These are phyloP conservation scores for Podila horticola DNA, from an alignment of 192 early-diverging fungal genomes.

Conservation along the genomic window DNA sequence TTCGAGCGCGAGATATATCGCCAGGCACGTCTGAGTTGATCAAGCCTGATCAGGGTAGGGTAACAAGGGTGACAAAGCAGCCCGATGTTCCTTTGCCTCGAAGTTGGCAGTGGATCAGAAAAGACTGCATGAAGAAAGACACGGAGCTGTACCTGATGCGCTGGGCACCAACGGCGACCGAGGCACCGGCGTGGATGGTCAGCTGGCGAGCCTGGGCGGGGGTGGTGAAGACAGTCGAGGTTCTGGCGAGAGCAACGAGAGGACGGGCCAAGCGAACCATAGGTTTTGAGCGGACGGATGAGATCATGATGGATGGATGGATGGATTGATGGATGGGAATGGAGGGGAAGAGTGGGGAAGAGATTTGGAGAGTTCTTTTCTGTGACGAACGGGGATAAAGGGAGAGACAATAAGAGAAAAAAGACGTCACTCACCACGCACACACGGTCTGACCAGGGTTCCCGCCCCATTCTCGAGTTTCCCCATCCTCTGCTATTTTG, in stretches of 20 bases:
- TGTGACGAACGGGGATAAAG: neutral
- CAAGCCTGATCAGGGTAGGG: too few species aligned
- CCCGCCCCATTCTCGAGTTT: too few species aligned
- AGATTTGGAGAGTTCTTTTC: neutral
- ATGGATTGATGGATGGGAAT: neutral
- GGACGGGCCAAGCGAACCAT: constrained; percentile 39
- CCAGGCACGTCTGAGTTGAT: too few species aligned
- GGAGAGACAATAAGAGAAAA: neutral
- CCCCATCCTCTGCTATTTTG: too few species aligned
- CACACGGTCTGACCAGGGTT: too few species aligned
- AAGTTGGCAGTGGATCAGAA: constrained; percentile 16
- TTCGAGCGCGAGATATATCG: too few species aligned
- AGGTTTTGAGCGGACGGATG: constrained; percentile 51
- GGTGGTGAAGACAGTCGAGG: constrained; percentile 32
- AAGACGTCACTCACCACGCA: neutral
- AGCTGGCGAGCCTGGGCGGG: constrained; percentile 35
- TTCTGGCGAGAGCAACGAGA: constrained; percentile 29
- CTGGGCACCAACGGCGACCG: constrained; percentile 32
- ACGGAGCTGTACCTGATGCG: constrained; percentile 31
- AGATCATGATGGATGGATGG: constrained; percentile 38
- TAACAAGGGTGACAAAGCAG: neutral
- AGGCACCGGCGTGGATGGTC: constrained; percentile 44
- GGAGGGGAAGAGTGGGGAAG: neutral
- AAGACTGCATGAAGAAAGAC: neutral
- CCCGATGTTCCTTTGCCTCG: neutral